A percentile compares a stretch with the other conserved stretches of the same genome.
phyloP scores from a whole-genome alignment of 2,329 filamentous ascomycete species.

The Pseudogymnoascus sp. region DNA sequence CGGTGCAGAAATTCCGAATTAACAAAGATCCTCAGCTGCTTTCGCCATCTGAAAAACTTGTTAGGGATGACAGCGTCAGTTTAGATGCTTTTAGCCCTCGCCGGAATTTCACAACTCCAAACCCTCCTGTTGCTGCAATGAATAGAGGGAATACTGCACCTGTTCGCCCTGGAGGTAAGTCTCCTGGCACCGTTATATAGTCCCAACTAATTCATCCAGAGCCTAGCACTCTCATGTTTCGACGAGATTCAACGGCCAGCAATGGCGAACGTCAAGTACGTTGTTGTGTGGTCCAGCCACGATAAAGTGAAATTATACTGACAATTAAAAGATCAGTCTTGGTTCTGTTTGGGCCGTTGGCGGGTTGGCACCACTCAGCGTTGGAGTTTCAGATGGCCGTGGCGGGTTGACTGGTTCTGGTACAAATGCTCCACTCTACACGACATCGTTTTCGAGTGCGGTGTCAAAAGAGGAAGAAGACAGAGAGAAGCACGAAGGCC shows the following conservation, averaged over 20 bases:
- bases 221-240: constrained; percentile 26
- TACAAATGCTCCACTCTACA: constrained; percentile 62
- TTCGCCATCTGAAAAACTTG: constrained; percentile 38
- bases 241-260: constrained; percentile 20
- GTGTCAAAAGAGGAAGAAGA: constrained; percentile 48
- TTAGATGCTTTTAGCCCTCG: constrained; percentile 47
- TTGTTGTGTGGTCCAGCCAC: neutral
- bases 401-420: constrained; percentile 60
- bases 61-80: constrained; percentile 35
- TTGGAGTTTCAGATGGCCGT: constrained; percentile 53
- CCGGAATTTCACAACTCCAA: constrained; percentile 23
- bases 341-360: constrained; percentile 73
- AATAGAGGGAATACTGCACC: neutral
- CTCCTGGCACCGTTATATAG: neutral
- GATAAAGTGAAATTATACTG: neutral
- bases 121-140: constrained; percentile 2
- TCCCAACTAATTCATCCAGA: constrained; percentile 19
- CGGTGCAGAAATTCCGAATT: constrained; percentile 42
- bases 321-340: constrained; percentile 47
- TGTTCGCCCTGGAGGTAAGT: constrained; percentile 18
- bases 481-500: constrained; percentile 59
- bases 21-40: constrained; percentile 41
- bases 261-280: constrained; percentile 27
- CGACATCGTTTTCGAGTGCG: constrained; percentile 40
- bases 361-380: constrained; percentile 51